Conservation (phyloP, 495 filamentous ascomycete genomes). For the Aspergillus sclerotiicarbonarius region DNA sequence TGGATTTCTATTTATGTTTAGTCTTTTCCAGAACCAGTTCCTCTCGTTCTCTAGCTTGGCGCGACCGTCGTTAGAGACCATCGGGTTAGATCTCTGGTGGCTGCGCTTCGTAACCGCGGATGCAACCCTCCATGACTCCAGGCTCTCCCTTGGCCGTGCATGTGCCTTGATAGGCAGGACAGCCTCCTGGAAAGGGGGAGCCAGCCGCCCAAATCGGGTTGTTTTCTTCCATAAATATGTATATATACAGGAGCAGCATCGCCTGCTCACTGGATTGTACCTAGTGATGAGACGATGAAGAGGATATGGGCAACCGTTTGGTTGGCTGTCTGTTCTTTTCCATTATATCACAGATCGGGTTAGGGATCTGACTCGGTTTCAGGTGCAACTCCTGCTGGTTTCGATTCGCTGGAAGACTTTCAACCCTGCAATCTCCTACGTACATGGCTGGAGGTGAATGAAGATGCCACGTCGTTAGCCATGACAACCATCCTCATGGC, state of each 20-base stretch:
- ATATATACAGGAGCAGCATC: not conserved
- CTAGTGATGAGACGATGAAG: not conserved
- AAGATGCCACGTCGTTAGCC: too few species aligned
- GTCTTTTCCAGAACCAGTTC: not conserved
- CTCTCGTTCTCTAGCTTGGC: conserved; percentile 1
- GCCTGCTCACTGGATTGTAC: not conserved
- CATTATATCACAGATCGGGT: not conserved
- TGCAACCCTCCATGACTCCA: not conserved
- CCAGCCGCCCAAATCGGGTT: not conserved
- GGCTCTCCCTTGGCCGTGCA: not conserved
- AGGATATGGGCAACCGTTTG: not conserved
- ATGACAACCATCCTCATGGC: not conserved
- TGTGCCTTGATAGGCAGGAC: not conserved
- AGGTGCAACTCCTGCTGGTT: not conserved
- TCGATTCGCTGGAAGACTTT: not conserved
- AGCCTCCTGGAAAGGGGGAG: not conserved
- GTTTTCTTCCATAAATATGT: not conserved
- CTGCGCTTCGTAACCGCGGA: conserved; percentile 5
- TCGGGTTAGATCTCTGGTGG: not conserved
- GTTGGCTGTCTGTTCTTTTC: not conserved
- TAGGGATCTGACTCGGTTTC: not conserved
- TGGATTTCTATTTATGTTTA: conserved; percentile 6
- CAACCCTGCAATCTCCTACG: not conserved
- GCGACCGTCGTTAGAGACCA: conserved; percentile 3
- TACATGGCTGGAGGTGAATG: not conserved